phyloP scores from a whole-genome alignment of 306 rosid genomes.

The Vigna mungo region DNA sequence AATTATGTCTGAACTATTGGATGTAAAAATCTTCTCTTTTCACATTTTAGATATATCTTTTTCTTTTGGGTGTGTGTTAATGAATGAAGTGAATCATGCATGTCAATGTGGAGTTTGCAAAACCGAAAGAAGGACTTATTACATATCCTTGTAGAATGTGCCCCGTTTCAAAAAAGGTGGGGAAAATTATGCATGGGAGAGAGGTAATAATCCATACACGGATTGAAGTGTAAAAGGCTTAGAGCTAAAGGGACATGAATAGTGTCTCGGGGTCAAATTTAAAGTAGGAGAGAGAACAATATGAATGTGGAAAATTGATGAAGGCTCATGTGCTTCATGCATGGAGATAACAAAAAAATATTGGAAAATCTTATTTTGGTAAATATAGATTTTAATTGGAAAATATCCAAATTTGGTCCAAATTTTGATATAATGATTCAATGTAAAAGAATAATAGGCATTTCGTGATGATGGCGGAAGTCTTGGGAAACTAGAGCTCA shows the following conservation, averaged over 20 bases:
- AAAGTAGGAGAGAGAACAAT: conserved; percentile 34
- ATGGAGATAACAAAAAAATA: conserved; percentile 45
- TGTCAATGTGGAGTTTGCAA: conserved; percentile 40
- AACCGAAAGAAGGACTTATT: conserved; percentile 33
- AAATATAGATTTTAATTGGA: too few species aligned
- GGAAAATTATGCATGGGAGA: conserved; percentile 53
- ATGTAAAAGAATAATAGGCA: conserved; percentile 37
- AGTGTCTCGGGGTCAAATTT: conserved; percentile 48
- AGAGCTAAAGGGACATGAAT: conserved; percentile 40
- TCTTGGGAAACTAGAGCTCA: conserved; percentile 52
- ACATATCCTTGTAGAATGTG: conserved; percentile 47
- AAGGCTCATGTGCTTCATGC: conserved; percentile 48
- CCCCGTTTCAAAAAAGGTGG: conserved; percentile 42
- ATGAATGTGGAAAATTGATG: conserved; percentile 25
- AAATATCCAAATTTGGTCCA: neutral
- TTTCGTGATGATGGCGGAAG: conserved; percentile 41
- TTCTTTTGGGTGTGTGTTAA: too few species aligned
- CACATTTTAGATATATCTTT: too few species aligned
- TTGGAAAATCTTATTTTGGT: neutral
- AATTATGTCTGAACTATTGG: too few species aligned
- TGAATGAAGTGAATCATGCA: conserved; percentile 38
- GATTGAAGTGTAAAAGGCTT: conserved; percentile 45
- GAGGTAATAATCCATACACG: conserved; percentile 27
- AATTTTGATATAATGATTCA: conserved; percentile 16
- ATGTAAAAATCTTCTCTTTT: too few species aligned